Percentiles rank a stretch among this genome's conserved stretches.
Evolutionary conservation across 1,284 basidiomycete species (phyloP).

Genomic region (Ceratobasidium sp.): DNA sequence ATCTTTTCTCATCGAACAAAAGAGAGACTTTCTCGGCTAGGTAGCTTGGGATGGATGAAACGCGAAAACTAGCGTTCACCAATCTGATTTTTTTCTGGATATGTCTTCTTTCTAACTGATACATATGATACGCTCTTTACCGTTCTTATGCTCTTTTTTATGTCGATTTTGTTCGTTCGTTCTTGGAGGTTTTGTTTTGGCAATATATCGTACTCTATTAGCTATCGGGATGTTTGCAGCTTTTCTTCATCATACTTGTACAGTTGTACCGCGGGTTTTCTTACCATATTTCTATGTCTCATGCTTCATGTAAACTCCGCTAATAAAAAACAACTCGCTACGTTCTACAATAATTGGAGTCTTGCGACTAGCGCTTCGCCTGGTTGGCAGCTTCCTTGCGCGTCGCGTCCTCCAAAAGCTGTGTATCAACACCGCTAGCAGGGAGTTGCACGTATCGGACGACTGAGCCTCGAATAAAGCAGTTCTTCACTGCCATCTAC

Average conservation of each 20-base stretch:
- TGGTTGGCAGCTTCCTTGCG: constrained; percentile 73
- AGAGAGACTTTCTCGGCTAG: constrained; percentile 37
- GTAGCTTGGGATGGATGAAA: constrained; percentile 39
- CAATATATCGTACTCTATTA: constrained; percentile 17
- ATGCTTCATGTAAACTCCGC: background rate
- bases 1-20: constrained; percentile 36
- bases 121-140: constrained; percentile 9
- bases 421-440: constrained; percentile 93
- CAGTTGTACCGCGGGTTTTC: constrained; percentile 15
- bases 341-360: background rate
- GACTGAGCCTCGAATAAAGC: constrained; percentile 98
- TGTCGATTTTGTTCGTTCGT: constrained; percentile 21
- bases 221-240: background rate
- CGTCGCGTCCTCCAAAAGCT: constrained; percentile 96
- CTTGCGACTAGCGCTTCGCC: constrained; percentile 63
- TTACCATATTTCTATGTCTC: constrained; percentile 1
- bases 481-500: constrained; percentile 98
- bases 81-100: background rate
- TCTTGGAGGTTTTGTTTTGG: background rate
- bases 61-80: constrained; percentile 22
- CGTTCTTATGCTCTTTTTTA: constrained; percentile 1
- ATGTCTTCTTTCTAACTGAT: constrained; percentile 5
- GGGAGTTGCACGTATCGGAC: constrained; percentile 97
- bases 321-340: constrained; percentile 28
- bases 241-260: constrained; percentile 10